Evolutionary conservation across 805 yeast genomes (phyloP), one percentile per base, ranked within the genome.

Genomic region (Blastobotrys mokoenaii): DNA sequence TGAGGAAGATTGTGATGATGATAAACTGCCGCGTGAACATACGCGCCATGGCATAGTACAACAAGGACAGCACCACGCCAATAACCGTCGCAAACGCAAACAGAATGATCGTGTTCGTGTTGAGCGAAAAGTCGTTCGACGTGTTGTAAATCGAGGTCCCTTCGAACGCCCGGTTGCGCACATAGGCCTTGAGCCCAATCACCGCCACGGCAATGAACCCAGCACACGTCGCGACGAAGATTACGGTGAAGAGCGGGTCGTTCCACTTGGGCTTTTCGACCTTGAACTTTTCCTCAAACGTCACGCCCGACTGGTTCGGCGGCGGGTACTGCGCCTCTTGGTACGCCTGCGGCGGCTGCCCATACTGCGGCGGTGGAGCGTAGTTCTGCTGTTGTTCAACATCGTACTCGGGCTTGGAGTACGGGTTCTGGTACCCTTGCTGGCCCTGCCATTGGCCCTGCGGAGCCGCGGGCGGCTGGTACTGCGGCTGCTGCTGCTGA

Each of bases 121-220:
- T 80, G 61, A 86, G 61, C 0, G 88, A 75, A 55, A 83, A 81
- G n/a, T 73, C 60, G 44, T 74, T 68, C 10, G 60, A 55, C 5
- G 72, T 58, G 41, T 60, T 55, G 60, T 85, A 84, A 49, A 83
- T 82, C 3, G 82, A 77, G 18, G 76, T 64, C 4, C 89, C 90
- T 47, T 76, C 76, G 45, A 67, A 67, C 11, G 74, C 65, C 54
- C 75, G 74, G 2, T 78, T 76, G 15, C 66, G 53, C 2, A 75
- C 69, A 66, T 84, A 82, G 7, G 84, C 82, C 50, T 77, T 70
- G 49, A 88, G 63, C 1, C 85, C 76, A 41, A 86, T 71, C 5
- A 74, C 82, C 0, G 95, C 81, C 34, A 88, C 69, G 0, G 78
- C 86, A 22, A 78, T 61, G 58, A 85, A 86, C 0, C 89, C 95